Evolutionary conservation across 306 rosid species (phyloP).

Genomic region (Carpinus fangiana): DNA sequence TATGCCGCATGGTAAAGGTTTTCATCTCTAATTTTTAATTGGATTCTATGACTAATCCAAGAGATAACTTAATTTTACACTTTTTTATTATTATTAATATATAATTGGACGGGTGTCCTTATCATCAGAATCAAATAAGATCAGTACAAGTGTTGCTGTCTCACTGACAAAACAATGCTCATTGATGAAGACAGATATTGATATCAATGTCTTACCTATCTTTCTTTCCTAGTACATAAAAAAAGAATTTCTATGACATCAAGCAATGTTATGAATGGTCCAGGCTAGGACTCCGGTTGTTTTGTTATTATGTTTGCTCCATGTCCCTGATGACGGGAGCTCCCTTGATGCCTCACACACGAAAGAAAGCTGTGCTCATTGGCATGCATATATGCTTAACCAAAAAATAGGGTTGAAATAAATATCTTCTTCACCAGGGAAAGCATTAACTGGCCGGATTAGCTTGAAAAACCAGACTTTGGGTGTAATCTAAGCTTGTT

Average conservation of each 20-base stretch:
- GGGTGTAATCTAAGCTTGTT: not conserved
- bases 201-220: conserved; percentile 23
- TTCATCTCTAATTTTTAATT: not conserved
- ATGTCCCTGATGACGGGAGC: not conserved
- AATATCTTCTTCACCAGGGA: not conserved
- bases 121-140: not conserved
- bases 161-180: not conserved
- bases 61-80: not conserved
- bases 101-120: conserved; percentile 10
- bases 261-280: not conserved
- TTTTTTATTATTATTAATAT: not conserved
- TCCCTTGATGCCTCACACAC: not conserved
- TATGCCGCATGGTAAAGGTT: not conserved
- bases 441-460: not conserved
- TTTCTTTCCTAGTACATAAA: not conserved
- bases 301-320: not conserved
- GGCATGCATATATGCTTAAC: not conserved
- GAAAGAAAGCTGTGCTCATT: not conserved
- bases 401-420: not conserved
- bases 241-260: not conserved
- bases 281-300: not conserved
- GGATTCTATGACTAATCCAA: conserved; percentile 1
- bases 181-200: not conserved
- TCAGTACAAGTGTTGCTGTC: conserved; percentile 1
- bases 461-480: not conserved